These are phyloP conservation scores for Coemansia sp. DNA, from an alignment of 192 early-diverging fungal species.

Conservation along the genomic window DNA sequence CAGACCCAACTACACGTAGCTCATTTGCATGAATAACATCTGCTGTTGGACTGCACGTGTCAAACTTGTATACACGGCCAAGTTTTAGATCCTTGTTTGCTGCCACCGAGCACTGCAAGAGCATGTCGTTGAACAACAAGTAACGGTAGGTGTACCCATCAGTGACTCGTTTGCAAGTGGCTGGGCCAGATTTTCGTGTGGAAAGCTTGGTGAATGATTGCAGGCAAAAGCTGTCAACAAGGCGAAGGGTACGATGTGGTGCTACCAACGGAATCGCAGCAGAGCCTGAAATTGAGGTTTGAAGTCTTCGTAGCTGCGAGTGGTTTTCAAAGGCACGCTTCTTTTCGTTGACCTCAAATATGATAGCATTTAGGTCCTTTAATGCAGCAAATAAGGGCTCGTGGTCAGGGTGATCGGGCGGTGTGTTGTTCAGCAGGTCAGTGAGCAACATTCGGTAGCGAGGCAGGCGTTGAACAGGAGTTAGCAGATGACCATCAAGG, in stretches of 20 bases:
- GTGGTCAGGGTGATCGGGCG: constrained; percentile 76
- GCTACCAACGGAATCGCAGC: constrained; percentile 47
- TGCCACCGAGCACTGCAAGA: constrained; percentile 57
- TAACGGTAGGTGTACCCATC: constrained; percentile 53
- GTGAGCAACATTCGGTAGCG: constrained; percentile 87
- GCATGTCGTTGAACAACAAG: constrained; percentile 73
- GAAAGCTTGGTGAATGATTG: constrained; percentile 18
- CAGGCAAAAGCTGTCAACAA: constrained; percentile 53
- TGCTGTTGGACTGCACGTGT: constrained; percentile 34
- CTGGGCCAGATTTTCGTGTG: not conserved
- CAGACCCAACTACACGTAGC: constrained; percentile 44
- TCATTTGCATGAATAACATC: constrained; percentile 33
- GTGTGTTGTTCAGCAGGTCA: constrained; percentile 79
- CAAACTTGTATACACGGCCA: constrained; percentile 34
- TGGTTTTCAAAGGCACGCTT: constrained; percentile 64
- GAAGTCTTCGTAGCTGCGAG: constrained; percentile 58
- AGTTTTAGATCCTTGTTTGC: constrained; percentile 46
- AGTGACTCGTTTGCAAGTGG: constrained; percentile 16
- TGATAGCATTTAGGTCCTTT: constrained; percentile 65
- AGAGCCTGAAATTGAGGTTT: constrained; percentile 57
- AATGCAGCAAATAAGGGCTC: constrained; percentile 62
- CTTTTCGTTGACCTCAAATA: constrained; percentile 84
- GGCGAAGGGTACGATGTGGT: constrained; percentile 59
- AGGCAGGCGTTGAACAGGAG: constrained; percentile 93
- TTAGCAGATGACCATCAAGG: constrained; percentile 80